Evolutionary conservation across 2,329 filamentous ascomycete genomes (phyloP), one percentile per base, ranked within the genome.

Genomic region (Sporothrix brunneoviolacea): DNA sequence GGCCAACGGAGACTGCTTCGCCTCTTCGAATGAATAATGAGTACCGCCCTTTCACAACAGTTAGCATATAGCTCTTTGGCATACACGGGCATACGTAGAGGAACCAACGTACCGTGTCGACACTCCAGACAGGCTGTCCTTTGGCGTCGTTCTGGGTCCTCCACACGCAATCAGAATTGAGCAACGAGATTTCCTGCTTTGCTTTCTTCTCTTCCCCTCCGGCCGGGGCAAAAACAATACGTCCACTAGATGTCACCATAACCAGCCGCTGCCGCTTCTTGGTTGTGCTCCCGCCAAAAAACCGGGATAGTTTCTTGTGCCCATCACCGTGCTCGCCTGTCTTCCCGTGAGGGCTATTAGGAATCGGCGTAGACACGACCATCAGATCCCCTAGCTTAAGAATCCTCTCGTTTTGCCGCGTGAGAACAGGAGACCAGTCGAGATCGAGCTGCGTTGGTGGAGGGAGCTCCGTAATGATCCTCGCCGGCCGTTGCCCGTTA

Each of bases 361-460:
- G 78, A 48, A 90, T 77, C 9, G 91, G 86, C 3, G 88, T 81
- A 6, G 88, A 86, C 35, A 88, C 76, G 8, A 98, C 91, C 66
- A 90, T 80, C 56, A 96, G 71, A 61, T 98, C 95, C 2, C 93
- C 93, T 19, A 98, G 74, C 66, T 95, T 96, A 55, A 98, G 68
- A 58, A 98, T 98, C 32, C 93, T 82, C 68, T 98, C 93, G 62
- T 97, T 96, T 53, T 82, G 84, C 61, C 84, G 83, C 9, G 88
- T 96, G 50, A 98, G 73, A 4, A 98, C 91, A 1, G 93, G 93
- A 1, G 91, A 96, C 93, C 93, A 98, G 68, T 98, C 93, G 51
- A 98, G 95, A 63, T 98, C 93, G 22, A 98, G 74, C 65, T 97
- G 93, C 45, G 88, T 95, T 1, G 93, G 93, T n/a, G 93, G 91